A percentile compares a stretch with the other conserved stretches of the same genome.
Evolutionary conservation across 257 asterid species (phyloP).

Genomic region (Solanum chiquidenum): DNA sequence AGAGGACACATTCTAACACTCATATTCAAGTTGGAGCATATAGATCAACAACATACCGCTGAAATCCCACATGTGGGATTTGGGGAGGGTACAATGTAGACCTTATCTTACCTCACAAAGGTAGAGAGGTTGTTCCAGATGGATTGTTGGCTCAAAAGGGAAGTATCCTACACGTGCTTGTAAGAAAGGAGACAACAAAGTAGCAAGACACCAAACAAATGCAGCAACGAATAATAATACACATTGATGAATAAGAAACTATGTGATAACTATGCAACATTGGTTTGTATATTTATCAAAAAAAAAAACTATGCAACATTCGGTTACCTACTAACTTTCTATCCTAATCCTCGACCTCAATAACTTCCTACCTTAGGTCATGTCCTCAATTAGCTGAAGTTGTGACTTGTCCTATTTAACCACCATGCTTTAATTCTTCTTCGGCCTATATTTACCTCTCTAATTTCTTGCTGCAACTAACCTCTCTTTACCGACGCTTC

Average conservation of each 20-base stretch:
- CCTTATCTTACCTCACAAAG: neutral
- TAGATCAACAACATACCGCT: neutral
- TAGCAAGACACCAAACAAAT: neutral
- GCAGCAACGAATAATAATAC: neutral
- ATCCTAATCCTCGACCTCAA: neutral
- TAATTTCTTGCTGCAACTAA: neutral
- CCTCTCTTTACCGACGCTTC: neutral
- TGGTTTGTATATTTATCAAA: too few relatives aligned
- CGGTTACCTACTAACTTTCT: neutral
- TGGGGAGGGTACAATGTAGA: neutral
- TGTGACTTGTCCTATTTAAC: neutral
- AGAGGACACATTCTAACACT: neutral
- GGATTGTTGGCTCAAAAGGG: neutral
- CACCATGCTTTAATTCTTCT: neutral
- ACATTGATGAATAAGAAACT: neutral
- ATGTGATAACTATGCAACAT: neutral
- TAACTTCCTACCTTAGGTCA: neutral
- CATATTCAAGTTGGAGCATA: neutral
- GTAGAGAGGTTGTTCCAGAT: neutral
- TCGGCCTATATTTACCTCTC: neutral
- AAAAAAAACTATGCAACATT: neutral
- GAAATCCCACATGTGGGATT: neutral
- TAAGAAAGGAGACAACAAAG: neutral
- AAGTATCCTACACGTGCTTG: neutral
- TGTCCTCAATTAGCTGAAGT: neutral